Evolutionary conservation across 75 land plant genomes (phyloP).

Genomic region (Pinus taeda): DNA sequence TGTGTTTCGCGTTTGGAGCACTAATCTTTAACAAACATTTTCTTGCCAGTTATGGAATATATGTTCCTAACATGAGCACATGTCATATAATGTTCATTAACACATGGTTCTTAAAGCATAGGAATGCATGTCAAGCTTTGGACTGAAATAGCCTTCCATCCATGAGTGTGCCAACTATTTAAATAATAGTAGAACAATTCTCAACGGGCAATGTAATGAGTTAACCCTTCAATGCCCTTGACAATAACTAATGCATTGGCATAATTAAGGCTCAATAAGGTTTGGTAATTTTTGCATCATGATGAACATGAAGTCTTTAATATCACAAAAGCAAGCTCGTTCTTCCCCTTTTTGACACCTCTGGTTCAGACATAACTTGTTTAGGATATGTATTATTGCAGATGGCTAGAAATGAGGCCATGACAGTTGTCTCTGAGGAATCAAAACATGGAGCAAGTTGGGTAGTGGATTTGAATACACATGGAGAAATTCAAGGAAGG

Average conservation of each 20-base stretch:
- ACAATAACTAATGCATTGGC: not conserved
- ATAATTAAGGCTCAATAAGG: not conserved
- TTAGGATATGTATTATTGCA: not conserved
- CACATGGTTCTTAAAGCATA: not conserved
- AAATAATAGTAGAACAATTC: not conserved
- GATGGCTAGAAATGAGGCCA: not conserved
- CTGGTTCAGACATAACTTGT: not conserved
- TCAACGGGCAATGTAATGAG: not conserved
- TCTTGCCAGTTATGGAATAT: not conserved
- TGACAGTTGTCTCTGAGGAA: not conserved
- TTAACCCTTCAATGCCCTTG: not conserved
- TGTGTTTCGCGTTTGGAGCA: not conserved
- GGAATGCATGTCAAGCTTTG: not conserved
- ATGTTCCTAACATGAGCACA: not conserved
- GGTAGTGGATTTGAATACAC: slow-evolving; percentile 64
- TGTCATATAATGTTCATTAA: not conserved
- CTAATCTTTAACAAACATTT: not conserved
- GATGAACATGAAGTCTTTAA: not conserved
- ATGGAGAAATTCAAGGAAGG: slow-evolving; percentile 33
- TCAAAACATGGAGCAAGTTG: slow-evolving; percentile 61
- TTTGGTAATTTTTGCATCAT: not conserved
- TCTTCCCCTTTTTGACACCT: not conserved
- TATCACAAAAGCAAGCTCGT: not conserved
- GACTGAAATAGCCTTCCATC: not conserved
- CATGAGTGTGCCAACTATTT: not conserved